These are phyloP conservation scores for Pichia eremophila DNA, from an alignment of 805 yeast genomes.

Conservation along the genomic window DNA sequence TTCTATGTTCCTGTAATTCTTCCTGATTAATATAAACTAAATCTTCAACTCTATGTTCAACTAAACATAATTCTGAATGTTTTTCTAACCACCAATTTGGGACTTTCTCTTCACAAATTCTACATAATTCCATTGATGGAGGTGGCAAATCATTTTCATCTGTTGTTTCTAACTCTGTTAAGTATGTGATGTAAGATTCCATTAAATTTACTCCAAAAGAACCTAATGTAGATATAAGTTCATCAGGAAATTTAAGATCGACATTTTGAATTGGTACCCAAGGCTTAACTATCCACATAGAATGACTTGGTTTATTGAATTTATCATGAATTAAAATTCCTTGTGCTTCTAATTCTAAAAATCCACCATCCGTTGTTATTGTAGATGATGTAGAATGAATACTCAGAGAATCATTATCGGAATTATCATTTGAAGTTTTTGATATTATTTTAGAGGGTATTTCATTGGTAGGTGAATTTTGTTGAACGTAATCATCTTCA, in stretches of 20 bases:
- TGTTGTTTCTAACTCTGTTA: conserved; percentile 55
- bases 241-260: conserved; percentile 59
- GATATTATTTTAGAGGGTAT: neutral
- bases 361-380: conserved; percentile 48
- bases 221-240: conserved; percentile 68
- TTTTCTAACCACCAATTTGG: conserved; percentile 96
- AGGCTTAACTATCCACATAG: conserved; percentile 91
- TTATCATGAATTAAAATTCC: conserved; percentile 74
- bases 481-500: neutral
- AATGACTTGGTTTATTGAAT: conserved; percentile 56
- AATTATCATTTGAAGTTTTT: conserved; percentile 4
- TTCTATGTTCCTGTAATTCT: conserved; percentile 58
- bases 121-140: conserved; percentile 77
- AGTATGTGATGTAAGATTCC: conserved; percentile 56
- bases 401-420: conserved; percentile 21
- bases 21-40: conserved; percentile 72
- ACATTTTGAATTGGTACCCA: conserved; percentile 52
- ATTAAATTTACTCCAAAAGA: conserved; percentile 78
- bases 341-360: conserved; percentile 81
- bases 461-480: too few species aligned
- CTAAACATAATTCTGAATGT: conserved; percentile 79
- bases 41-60: conserved; percentile 77
- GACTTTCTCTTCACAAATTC: conserved; percentile 84
- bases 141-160: conserved; percentile 61
- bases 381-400: conserved; percentile 23